Evolutionary conservation across 2,329 filamentous ascomycete species (phyloP).

Genomic region (Nemania serpens): DNA sequence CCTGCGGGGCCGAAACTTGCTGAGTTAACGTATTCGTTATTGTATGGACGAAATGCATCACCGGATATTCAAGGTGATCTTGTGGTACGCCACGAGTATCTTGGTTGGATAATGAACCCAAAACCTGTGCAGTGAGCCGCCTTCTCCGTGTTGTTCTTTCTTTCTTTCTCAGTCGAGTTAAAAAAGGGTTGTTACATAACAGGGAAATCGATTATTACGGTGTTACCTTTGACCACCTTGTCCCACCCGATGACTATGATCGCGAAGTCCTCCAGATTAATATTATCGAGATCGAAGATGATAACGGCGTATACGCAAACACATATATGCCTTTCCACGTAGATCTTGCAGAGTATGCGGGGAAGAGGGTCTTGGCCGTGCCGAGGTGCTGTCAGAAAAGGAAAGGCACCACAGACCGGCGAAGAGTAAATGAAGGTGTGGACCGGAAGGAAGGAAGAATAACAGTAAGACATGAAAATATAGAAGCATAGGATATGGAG

Average conservation of each 20-base stretch:
- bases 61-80: constrained; percentile 11
- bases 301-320: constrained; percentile 44
- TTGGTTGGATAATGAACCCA: constrained; percentile 11
- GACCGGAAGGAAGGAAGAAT: constrained; percentile 13
- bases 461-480: constrained; percentile 3
- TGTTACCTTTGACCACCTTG: constrained; percentile 48
- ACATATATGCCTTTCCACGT: constrained; percentile 42
- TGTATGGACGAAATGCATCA: constrained; percentile 13
- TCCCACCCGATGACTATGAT: constrained; percentile 42
- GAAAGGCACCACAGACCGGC: constrained; percentile 43
- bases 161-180: constrained; percentile 16
- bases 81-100: constrained; percentile 10
- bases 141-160: constrained; percentile 6
- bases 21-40: constrained; percentile 16
- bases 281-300: constrained; percentile 48
- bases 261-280: constrained; percentile 50
- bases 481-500: constrained; percentile 17
- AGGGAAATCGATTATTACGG: constrained; percentile 45
- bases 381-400: constrained; percentile 48
- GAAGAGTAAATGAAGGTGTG: constrained; percentile 39
- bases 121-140: constrained; percentile 11
- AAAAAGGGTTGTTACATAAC: constrained; percentile 12
- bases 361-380: constrained; percentile 48
- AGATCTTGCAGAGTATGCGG: constrained; percentile 44
- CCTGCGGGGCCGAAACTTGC: constrained; percentile 14